Evolutionary conservation across 2,329 filamentous ascomycete species (phyloP).

Genomic region (Zopfia rhizophila): DNA sequence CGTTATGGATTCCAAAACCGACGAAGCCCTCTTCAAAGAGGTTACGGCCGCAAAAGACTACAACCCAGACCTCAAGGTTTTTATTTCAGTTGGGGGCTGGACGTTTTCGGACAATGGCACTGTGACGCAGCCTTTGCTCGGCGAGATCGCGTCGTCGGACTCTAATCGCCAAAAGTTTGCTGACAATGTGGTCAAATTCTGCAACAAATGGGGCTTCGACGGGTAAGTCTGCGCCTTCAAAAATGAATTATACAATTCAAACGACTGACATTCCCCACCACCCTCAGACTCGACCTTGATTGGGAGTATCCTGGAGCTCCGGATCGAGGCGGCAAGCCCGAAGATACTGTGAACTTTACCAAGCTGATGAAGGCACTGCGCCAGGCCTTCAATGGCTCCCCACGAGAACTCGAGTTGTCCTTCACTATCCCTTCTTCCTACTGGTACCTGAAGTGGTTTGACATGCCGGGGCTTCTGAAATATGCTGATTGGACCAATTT

Average conservation of each 20-base stretch:
- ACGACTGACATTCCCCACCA: too few relatives aligned
- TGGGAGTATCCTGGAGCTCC: conserved; percentile 52
- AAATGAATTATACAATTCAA: too few relatives aligned
- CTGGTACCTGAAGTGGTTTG: conserved; percentile 38
- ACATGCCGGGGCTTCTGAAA: conserved; percentile 33
- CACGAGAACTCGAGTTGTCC: conserved; percentile 31
- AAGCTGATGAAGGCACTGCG: conserved; percentile 35
- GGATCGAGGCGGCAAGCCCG: conserved; percentile 49
- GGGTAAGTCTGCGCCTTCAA: conserved; percentile 10
- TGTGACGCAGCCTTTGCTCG: conserved; percentile 32
- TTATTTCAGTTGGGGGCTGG: conserved; percentile 57
- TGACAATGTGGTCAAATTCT: conserved; percentile 50
- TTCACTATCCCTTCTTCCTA: conserved; percentile 39
- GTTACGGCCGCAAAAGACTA: conserved; percentile 45
- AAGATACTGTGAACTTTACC: conserved; percentile 45
- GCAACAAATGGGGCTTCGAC: conserved; percentile 56
- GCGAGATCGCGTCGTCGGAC: conserved; percentile 42
- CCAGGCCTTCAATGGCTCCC: conserved; percentile 18
- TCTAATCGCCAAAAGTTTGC: conserved; percentile 51
- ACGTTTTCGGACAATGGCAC: conserved; percentile 52
- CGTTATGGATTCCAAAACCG: too few relatives aligned
- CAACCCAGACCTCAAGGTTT: conserved; percentile 46
- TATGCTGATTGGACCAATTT: conserved; percentile 57
- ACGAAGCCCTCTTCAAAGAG: conserved; percentile 32
- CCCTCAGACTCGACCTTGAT: conserved; percentile 57